Evolutionary conservation across 768 basidiomycete genomes (phyloP), one percentile per base, ranked within the genome.

Genomic region (Erythrobasidium yunnanense): DNA sequence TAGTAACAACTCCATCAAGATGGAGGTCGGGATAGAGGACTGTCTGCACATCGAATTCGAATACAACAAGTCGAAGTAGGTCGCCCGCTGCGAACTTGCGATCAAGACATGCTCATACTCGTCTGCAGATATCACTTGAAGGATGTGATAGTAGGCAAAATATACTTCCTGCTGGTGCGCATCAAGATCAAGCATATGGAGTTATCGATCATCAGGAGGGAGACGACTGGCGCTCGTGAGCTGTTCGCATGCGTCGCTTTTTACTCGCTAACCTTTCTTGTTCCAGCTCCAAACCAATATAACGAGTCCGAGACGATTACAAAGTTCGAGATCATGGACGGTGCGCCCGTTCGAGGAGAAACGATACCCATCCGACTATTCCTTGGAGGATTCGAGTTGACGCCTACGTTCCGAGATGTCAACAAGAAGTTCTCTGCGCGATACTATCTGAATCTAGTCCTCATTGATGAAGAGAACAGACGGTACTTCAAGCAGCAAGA

Each of bases 131-230:
- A 99, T 77, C 95, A 99, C 75, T 78, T 97, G 67, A 97, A 96
- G 78, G 93, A 97, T 74, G 95, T 97, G 56, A 97, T 97, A 50
- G 92, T 99, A 29, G 95, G 95, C 77, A 97, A 97, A 81, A 96
- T 97, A 75, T 97, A 93, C 80, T 97, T 99, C 80, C 81, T 99
- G 55, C 85, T 97, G 46, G 92, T 97, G 6, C 86, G 95, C 62
- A 97, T 99, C 81, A 97, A 81, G 81, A 99, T 97, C 79, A 96
- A 99, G 77, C 91, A 97, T 72, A 97, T 97, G 93, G 92, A 99
- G 75, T 81, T 96, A 27, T 96, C 91, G 17, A 96, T 96, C 74
- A 97, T 99, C 71, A 85, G 93, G 38, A 83, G 92, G 22, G 95
- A 97, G 77, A 99, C 95, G 22, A 97, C 93, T 0, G 93, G 93